phyloP scores from a whole-genome alignment of 352 stramenopile species.

The Phytophthora citricola region DNA sequence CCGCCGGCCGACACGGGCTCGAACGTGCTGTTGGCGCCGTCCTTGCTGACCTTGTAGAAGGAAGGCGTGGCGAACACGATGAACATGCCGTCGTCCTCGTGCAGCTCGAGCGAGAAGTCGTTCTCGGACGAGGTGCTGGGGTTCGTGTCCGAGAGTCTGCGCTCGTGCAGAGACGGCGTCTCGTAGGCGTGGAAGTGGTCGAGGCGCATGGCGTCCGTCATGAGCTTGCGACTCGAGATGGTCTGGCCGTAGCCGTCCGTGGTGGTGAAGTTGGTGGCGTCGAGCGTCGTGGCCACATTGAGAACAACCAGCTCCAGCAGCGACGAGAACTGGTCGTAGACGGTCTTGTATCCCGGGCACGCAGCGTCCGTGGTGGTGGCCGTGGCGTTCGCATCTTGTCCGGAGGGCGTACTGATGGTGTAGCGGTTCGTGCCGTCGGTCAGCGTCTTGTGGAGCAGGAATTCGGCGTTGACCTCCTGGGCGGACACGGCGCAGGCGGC shows the following conservation, averaged over 20 bases:
- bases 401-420: conserved; percentile 71
- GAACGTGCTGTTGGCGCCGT: conserved; percentile 32
- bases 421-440: conserved; percentile 70
- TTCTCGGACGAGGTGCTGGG: conserved; percentile 13
- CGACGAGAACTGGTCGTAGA: conserved; percentile 51
- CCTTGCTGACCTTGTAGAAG: conserved; percentile 57
- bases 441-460: conserved; percentile 65
- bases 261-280: conserved; percentile 51
- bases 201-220: conserved; percentile 60
- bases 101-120: conserved; percentile 58
- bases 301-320: conserved; percentile 59
- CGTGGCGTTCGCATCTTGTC: conserved; percentile 39
- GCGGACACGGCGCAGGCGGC: conserved; percentile 56
- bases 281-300: conserved; percentile 49
- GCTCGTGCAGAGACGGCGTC: conserved; percentile 27
- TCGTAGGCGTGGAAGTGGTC: conserved; percentile 77
- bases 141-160: conserved; percentile 16
- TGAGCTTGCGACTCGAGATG: conserved; percentile 55
- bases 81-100: conserved; percentile 69
- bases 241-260: conserved; percentile 44
- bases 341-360: conserved; percentile 48
- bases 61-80: conserved; percentile 58
- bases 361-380: conserved; percentile 35
- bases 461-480: conserved; percentile 36
- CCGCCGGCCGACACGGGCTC: conserved; percentile 35